These are phyloP conservation scores for Rhynchosporium graminicola DNA, from an alignment of 2,329 filamentous ascomycete genomes.

Conservation along the genomic window DNA sequence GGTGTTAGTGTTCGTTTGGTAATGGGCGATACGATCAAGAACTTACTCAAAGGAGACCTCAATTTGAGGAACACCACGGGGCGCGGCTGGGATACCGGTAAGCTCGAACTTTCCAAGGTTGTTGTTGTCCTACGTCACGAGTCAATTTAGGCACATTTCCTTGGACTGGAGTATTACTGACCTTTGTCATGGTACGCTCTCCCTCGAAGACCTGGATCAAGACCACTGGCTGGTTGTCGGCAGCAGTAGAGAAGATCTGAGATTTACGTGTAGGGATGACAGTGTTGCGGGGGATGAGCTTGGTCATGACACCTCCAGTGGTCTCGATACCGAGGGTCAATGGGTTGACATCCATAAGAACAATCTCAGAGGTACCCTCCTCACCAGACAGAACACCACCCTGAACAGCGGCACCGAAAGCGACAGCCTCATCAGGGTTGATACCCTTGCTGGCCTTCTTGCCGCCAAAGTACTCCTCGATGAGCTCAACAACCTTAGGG, in stretches of 20 bases:
- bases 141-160: too few relatives aligned
- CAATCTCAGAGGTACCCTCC: constrained; percentile 74
- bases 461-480: constrained; percentile 92
- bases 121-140: constrained; percentile 75
- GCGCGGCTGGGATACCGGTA: constrained; percentile 90
- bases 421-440: constrained; percentile 98
- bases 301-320: constrained; percentile 96
- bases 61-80: constrained; percentile 95
- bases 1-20: not conserved
- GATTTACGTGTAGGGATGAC: constrained; percentile 95
- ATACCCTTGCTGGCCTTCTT: constrained; percentile 99
- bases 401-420: constrained; percentile 96
- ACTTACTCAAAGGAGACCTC: constrained; percentile 84
- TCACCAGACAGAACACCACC: constrained; percentile 93
- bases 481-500: constrained; percentile 91
- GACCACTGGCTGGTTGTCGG: constrained; percentile 94
- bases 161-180: too few relatives aligned
- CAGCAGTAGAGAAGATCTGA: constrained; percentile 96
- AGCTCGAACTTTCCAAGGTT: constrained; percentile 97
- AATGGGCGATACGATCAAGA: too few relatives aligned
- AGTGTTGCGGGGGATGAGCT: constrained; percentile 92
- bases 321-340: constrained; percentile 97
- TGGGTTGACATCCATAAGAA: constrained; percentile 97
- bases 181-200: constrained; percentile 82
- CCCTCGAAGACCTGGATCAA: constrained; percentile 95